Percentiles rank a stretch among this genome's conserved stretches.
phyloP scores from a whole-genome alignment of 345 rosid genomes.

The Mercurialis annua region DNA sequence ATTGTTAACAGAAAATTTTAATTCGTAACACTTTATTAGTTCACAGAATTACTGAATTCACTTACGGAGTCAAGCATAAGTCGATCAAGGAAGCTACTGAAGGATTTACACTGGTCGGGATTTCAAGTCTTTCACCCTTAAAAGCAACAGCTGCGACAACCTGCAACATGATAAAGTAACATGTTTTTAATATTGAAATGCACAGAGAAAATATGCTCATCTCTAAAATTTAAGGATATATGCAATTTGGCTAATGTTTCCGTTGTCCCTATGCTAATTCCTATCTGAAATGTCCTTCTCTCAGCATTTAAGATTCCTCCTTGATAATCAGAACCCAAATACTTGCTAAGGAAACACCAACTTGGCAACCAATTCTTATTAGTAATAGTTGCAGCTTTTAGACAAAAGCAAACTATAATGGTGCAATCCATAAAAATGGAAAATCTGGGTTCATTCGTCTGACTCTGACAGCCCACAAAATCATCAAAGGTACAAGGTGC shows the following conservation, averaged over 20 bases:
- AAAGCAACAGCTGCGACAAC: conserved; percentile 23
- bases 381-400: not conserved
- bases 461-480: not conserved
- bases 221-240: not conserved
- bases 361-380: not conserved
- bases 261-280: not conserved
- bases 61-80: conserved; percentile 24
- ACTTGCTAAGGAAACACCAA: not conserved
- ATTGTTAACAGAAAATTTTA: not conserved
- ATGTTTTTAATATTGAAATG: not conserved
- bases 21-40: not conserved
- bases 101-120: conserved; percentile 24
- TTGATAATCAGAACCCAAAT: not conserved
- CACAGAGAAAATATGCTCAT: no score
- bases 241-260: not conserved
- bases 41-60: not conserved
- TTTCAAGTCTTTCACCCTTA: conserved; percentile 21
- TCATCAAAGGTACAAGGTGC: not conserved
- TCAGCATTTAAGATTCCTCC: not conserved
- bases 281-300: not conserved
- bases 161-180: conserved; percentile 10
- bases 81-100: conserved; percentile 24
- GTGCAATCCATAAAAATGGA: not conserved
- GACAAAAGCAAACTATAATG: not conserved
- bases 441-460: not conserved